Conservation (phyloP, 805 yeast species). For the Suhomyces prunicola region DNA sequence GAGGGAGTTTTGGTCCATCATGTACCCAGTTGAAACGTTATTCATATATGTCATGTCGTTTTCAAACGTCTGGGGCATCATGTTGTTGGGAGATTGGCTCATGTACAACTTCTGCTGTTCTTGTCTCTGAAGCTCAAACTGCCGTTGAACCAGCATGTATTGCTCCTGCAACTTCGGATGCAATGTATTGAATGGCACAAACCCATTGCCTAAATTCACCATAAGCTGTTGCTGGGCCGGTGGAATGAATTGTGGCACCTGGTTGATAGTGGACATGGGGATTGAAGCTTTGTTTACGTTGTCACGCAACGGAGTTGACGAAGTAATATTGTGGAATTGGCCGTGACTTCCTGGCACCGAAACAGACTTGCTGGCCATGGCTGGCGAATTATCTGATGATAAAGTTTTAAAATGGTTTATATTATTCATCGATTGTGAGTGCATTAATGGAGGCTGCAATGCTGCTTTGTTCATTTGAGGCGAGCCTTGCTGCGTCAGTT, state of each 20-base stretch:
- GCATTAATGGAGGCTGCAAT: constrained; percentile 7
- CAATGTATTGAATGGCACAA: constrained; percentile 16
- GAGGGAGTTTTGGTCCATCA: background rate
- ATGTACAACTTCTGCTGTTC: constrained; percentile 6
- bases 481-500: background rate
- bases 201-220: constrained; percentile 20
- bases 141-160: constrained; percentile 15
- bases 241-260: constrained; percentile 1
- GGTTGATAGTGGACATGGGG: background rate
- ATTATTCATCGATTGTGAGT: constrained; percentile 16
- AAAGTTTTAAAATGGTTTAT: constrained; percentile 7
- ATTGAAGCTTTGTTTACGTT: background rate
- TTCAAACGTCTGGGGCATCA: constrained; percentile 1
- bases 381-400: background rate
- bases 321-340: background rate
- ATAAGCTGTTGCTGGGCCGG: constrained; percentile 14
- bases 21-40: background rate
- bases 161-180: constrained; percentile 18
- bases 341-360: constrained; percentile 1
- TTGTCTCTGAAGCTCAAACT: constrained; percentile 16
- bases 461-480: background rate
- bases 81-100: background rate
- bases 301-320: constrained; percentile 3
- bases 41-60: background rate
- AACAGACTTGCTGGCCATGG: background rate